These are phyloP conservation scores for Nevesoporus exiguus DNA, from an alignment of 768 basidiomycete species.

Conservation along the genomic window DNA sequence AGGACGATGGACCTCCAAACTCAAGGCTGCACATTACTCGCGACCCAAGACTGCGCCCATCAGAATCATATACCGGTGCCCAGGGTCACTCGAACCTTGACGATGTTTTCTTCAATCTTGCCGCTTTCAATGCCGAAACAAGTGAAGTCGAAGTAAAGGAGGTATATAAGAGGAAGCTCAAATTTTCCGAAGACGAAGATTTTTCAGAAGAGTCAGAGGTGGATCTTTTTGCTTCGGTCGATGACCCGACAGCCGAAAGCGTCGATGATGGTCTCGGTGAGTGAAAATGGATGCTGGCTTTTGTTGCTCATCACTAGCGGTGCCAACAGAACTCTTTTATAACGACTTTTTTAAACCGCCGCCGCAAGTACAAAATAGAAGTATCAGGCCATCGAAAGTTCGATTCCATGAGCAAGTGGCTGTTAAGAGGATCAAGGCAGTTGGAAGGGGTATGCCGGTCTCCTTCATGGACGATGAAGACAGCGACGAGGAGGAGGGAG, in stretches of 20 bases:
- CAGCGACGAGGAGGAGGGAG: slow-evolving; percentile 38
- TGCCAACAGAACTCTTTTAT: slow-evolving; percentile 58
- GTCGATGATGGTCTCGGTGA: slow-evolving; percentile 41
- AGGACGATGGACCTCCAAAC: slow-evolving; percentile 22
- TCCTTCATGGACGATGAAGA: slow-evolving; percentile 36
- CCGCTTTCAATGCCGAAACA: slow-evolving; percentile 82
- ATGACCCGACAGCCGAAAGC: slow-evolving; percentile 41
- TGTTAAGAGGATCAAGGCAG: slow-evolving; percentile 75
- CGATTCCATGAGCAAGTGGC: slow-evolving; percentile 79
- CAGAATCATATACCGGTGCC: slow-evolving; percentile 16
- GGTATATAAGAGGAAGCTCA: slow-evolving; percentile 58
- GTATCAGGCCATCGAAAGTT: slow-evolving; percentile 42
- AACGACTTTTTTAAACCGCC: slow-evolving; percentile 80
- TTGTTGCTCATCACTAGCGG: slow-evolving; percentile 1
- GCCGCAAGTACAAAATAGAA: slow-evolving; percentile 18
- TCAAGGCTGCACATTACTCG: slow-evolving; percentile 27
- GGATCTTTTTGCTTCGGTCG: slow-evolving; percentile 66
- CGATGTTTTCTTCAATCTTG: slow-evolving; percentile 88
- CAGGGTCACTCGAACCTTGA: slow-evolving; percentile 55
- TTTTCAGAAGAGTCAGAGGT: slow-evolving; percentile 52
- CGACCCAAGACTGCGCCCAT: slow-evolving; percentile 20
- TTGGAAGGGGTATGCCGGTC: slow-evolving; percentile 61
- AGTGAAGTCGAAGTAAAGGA: slow-evolving; percentile 70
- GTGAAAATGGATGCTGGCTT: slow-evolving; percentile 13
- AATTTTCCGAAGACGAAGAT: slow-evolving; percentile 48